These are phyloP conservation scores for Fusarium sp. DNA, from an alignment of 2,329 filamentous ascomycete species.

Conservation along the genomic window DNA sequence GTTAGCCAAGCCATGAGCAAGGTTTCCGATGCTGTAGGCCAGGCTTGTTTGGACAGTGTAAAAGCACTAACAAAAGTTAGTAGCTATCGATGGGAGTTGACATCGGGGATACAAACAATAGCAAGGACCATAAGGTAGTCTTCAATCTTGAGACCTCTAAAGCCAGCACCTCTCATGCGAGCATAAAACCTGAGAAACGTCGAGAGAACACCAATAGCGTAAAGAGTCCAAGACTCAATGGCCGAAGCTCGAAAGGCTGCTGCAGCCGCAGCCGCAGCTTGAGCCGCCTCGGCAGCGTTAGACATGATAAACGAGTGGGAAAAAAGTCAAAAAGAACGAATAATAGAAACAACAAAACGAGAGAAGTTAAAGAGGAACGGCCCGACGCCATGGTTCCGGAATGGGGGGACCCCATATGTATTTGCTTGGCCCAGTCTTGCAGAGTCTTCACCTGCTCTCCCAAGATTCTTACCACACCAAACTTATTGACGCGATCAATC, in stretches of 20 bases:
- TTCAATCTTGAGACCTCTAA: slow-evolving; percentile 41
- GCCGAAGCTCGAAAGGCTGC: slow-evolving; percentile 17
- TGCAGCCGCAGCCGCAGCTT: slow-evolving; percentile 21
- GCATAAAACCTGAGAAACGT: slow-evolving; percentile 46
- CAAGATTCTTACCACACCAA: background rate
- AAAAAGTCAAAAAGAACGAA: background rate
- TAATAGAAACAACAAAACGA: background rate
- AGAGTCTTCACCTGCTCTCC: background rate
- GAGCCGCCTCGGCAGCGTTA: slow-evolving; percentile 2
- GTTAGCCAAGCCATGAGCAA: slow-evolving; percentile 60
- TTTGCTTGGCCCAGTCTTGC: background rate
- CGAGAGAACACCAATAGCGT: slow-evolving; percentile 39
- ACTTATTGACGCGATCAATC: background rate
- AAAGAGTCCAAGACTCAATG: slow-evolving; percentile 44
- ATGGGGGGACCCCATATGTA: background rate
- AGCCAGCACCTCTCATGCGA: slow-evolving; percentile 38
- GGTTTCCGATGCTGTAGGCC: slow-evolving; percentile 57
- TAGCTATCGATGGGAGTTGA: background rate
- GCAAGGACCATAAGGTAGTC: slow-evolving; percentile 44
- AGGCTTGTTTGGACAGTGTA: slow-evolving; percentile 59
- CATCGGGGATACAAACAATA: slow-evolving; percentile 13
- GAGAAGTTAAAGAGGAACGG: background rate
- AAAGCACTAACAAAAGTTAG: slow-evolving; percentile 51
- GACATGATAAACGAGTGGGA: slow-evolving; percentile 2
- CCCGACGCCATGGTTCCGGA: background rate